Percentiles rank a stretch among this genome's conserved stretches.
Conservation (phyloP, 2,329 filamentous ascomycete species). For the Alternaria consortialis region DNA sequence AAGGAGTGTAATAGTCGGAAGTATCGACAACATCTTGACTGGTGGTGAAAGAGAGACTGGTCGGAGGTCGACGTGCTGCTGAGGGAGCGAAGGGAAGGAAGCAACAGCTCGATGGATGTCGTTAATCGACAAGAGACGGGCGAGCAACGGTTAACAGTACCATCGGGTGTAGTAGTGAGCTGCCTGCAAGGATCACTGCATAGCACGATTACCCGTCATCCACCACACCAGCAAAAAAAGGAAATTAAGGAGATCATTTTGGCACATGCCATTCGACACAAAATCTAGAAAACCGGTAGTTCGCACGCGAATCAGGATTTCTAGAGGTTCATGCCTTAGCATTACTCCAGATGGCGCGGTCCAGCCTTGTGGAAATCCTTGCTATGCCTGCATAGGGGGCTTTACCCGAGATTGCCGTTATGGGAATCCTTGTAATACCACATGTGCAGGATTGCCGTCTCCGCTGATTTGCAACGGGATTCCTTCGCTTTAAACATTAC, state of each 20-base stretch:
- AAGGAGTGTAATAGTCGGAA: slow-evolving; percentile 40
- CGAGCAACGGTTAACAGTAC: slow-evolving; percentile 30
- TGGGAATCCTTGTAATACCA: slow-evolving; percentile 31
- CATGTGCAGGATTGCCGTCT: slow-evolving; percentile 27
- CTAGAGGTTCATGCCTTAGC: slow-evolving; percentile 27
- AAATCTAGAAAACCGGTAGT: slow-evolving; percentile 15
- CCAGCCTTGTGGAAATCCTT: slow-evolving; percentile 35
- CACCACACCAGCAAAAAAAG: slow-evolving; percentile 23
- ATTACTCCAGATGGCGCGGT: slow-evolving; percentile 18
- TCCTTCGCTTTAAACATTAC: slow-evolving; percentile 25
- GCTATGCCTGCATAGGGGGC: slow-evolving; percentile 31
- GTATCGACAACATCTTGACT: slow-evolving; percentile 36
- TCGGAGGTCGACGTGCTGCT: slow-evolving; percentile 35
- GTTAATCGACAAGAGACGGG: slow-evolving; percentile 16
- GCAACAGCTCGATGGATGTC: slow-evolving; percentile 25
- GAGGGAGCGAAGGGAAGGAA: slow-evolving; percentile 19
- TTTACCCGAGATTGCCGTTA: slow-evolving; percentile 48
- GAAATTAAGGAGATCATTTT: slow-evolving; percentile 42
- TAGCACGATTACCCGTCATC: slow-evolving; percentile 24
- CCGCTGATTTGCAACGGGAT: slow-evolving; percentile 25
- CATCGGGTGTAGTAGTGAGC: slow-evolving; percentile 27
- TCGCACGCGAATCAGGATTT: slow-evolving; percentile 31
- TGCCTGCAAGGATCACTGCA: slow-evolving; percentile 34
- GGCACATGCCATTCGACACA: slow-evolving; percentile 21
- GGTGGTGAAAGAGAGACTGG: slow-evolving; percentile 26